A percentile compares a stretch with the other conserved stretches of the same genome.
Evolutionary conservation across 106 monocot genomes (phyloP).

Genomic region (Apostasia ramifera): DNA sequence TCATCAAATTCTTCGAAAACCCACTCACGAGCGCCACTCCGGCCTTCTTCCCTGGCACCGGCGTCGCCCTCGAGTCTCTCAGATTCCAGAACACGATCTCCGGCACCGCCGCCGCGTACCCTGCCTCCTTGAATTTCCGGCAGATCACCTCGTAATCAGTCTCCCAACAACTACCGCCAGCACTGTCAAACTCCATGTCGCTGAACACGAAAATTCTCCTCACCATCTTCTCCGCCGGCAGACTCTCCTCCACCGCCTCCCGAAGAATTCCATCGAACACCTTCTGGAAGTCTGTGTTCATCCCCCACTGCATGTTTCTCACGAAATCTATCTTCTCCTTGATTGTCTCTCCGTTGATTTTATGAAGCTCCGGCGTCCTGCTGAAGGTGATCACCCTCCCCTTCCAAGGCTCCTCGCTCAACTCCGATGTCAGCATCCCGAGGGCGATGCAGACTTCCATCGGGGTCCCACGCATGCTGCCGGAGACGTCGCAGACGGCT

Average conservation of each 20-base stretch:
- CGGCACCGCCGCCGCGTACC: constrained; percentile 30
- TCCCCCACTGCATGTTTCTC: constrained; percentile 35
- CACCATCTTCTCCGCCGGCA: constrained; percentile 44
- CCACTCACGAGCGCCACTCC: constrained; percentile 47
- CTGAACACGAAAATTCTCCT: constrained; percentile 70
- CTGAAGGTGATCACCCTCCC: constrained; percentile 67
- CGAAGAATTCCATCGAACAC: constrained; percentile 48
- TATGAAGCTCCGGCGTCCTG: constrained; percentile 27
- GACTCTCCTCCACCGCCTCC: constrained; percentile 24
- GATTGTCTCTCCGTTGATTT: constrained; percentile 30
- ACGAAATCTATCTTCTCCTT: constrained; percentile 44
- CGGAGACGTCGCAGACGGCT: constrained; percentile 73
- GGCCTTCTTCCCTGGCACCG: constrained; percentile 23
- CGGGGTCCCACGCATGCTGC: constrained; percentile 51
- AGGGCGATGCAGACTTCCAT: constrained; percentile 65
- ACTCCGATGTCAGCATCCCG: constrained; percentile 57
- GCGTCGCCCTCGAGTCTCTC: constrained; percentile 24
- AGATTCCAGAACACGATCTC: constrained; percentile 64
- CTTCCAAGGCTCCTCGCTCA: constrained; percentile 74
- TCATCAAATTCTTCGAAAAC: constrained; percentile 49
- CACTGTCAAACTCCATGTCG: constrained; percentile 76
- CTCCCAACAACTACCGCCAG: constrained; percentile 46
- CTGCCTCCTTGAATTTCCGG: constrained; percentile 34
- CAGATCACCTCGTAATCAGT: constrained; percentile 62
- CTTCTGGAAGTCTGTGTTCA: constrained; percentile 45